phyloP scores from a whole-genome alignment of 1,284 basidiomycete species.

The Veloporphyrellus conicus region DNA sequence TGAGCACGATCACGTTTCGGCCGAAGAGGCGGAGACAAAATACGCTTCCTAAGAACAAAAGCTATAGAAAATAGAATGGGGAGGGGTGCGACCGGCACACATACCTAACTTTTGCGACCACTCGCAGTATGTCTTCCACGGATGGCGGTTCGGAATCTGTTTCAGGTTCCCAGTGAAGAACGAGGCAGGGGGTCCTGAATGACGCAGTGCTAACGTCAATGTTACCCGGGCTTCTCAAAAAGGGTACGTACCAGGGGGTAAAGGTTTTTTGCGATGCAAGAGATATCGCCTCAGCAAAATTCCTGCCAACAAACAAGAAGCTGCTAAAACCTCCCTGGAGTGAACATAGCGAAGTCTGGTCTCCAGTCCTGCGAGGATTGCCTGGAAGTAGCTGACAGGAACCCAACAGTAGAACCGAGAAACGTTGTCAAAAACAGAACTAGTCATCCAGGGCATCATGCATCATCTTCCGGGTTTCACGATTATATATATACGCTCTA shows the following conservation, averaged over 20 bases:
- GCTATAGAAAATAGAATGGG: neutral
- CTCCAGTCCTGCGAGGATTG: neutral
- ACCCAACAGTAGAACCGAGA: neutral
- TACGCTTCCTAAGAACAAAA: conserved; percentile 14
- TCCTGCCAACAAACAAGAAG: neutral
- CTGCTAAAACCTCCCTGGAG: neutral
- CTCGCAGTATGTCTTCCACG: conserved; percentile 12
- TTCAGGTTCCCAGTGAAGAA: conserved; percentile 3
- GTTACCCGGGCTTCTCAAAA: neutral
- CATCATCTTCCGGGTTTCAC: too few relatives aligned
- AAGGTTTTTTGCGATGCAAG: neutral
- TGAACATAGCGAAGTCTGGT: neutral
- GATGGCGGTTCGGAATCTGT: conserved; percentile 3
- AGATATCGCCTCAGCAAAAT: neutral
- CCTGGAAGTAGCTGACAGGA: neutral
- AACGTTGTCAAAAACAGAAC: neutral
- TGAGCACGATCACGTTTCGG: conserved; percentile 35
- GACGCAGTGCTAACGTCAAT: neutral
- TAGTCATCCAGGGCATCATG: too few relatives aligned
- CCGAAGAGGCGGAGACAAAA: conserved; percentile 32
- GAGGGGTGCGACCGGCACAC: neutral
- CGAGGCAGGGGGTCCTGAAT: conserved; percentile 6
- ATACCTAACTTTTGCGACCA: conserved; percentile 13
- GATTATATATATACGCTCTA: neutral
- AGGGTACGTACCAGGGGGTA: conserved; percentile 2